These are phyloP conservation scores for Acacia concinna DNA, from an alignment of 331 rosid genomes.

Conservation along the genomic window DNA sequence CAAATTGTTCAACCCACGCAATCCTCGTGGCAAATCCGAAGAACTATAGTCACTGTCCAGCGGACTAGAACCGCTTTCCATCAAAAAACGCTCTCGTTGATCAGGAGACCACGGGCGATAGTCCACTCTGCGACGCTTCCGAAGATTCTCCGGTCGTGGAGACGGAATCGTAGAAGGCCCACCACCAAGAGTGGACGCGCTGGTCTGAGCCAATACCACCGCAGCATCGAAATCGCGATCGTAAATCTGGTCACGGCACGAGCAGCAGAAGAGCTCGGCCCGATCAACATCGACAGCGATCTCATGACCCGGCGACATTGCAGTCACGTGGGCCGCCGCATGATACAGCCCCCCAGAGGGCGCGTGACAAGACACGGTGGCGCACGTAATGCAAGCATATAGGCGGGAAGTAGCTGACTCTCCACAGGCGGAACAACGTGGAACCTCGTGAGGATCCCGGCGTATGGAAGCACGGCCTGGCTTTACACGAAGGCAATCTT, in stretches of 20 bases:
- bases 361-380: constrained; percentile 73
- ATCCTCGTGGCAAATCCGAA: constrained; percentile 62
- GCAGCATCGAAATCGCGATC: constrained; percentile 90
- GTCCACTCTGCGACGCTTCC: constrained; percentile 81
- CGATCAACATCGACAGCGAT: constrained; percentile 95
- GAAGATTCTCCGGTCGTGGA: constrained; percentile 68
- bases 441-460: constrained; percentile 77
- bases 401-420: constrained; percentile 55
- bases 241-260: constrained; percentile 85
- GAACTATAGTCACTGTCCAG: constrained; percentile 36
- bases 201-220: constrained; percentile 79
- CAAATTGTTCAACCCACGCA: constrained; percentile 87
- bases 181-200: constrained; percentile 50
- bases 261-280: constrained; percentile 94
- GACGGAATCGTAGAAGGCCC: constrained; percentile 33
- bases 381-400: constrained; percentile 74
- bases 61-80: constrained; percentile 56
- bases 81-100: constrained; percentile 53
- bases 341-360: constrained; percentile 48
- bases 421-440: constrained; percentile 68
- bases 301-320: constrained; percentile 75
- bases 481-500: constrained; percentile 79
- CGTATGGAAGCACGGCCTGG: constrained; percentile 85
- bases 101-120: constrained; percentile 80
- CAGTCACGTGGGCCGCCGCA: constrained; percentile 65